Percentiles rank a stretch among this genome's conserved stretches.
Conservation (phyloP, 116 monocot species). For the Cymodocea nodosa region DNA sequence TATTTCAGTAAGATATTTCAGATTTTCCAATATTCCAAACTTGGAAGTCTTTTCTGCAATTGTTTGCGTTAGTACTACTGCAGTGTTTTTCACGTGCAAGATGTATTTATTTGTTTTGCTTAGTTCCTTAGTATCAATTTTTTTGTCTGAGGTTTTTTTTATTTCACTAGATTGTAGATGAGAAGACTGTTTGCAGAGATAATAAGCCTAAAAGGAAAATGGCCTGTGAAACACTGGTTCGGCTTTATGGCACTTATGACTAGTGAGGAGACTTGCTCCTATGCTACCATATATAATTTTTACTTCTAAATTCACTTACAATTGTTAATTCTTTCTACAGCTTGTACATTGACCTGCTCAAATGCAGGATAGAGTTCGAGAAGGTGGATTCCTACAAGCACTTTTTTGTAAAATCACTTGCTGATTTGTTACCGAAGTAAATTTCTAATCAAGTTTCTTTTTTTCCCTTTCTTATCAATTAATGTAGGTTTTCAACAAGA, state of each 20-base stretch:
- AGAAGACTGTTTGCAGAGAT: background rate
- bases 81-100: background rate
- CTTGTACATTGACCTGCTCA: constrained; percentile 4
- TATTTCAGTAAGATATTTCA: background rate
- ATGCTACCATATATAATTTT: background rate
- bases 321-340: background rate
- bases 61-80: no score
- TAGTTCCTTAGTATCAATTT: background rate
- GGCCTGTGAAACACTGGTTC: constrained; percentile 7
- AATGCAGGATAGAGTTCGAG: constrained; percentile 1
- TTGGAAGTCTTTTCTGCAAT: no score
- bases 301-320: background rate
- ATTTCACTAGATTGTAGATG: constrained; percentile 5
- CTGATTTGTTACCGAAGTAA: no score
- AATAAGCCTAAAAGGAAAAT: constrained; percentile 1
- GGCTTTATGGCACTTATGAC: constrained; percentile 8
- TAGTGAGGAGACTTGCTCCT: constrained; percentile 1
- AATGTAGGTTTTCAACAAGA: constrained; percentile 6
- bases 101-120: background rate
- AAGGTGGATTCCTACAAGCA: constrained; percentile 2
- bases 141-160: background rate
- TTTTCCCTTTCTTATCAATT: no score
- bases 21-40: no score
- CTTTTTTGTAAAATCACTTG: background rate
- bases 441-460: no score